Evolutionary conservation across 2,329 filamentous ascomycete species (phyloP).

Genomic region (Diaporthe aspalathi): DNA sequence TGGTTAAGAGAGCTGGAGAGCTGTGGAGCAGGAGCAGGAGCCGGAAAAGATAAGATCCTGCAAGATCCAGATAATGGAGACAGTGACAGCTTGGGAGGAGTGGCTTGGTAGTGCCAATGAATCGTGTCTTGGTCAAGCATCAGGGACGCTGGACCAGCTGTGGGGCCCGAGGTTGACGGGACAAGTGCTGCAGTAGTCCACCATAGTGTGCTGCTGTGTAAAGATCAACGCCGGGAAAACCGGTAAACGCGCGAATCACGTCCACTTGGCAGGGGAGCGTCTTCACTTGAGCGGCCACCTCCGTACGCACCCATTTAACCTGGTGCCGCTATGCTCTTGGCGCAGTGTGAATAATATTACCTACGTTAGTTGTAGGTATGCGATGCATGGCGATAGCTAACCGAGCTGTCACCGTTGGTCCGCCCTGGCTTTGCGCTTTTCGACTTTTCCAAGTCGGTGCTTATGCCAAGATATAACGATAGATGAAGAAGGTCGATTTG

Average conservation of each 20-base stretch:
- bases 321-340: constrained; percentile 3
- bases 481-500: constrained; percentile 4
- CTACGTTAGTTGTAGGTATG: no score
- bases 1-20: background rate
- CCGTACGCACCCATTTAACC: background rate
- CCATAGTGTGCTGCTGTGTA: background rate
- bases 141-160: background rate
- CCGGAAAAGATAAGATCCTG: constrained; percentile 10
- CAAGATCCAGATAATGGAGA: constrained; percentile 3
- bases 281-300: background rate
- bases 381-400: background rate
- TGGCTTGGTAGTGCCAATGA: background rate
- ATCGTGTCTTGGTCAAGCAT: background rate
- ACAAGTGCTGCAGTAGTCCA: background rate
- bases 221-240: background rate
- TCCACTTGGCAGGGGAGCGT: constrained; percentile 5
- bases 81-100: background rate
- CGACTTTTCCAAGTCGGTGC: background rate
- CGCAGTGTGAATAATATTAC: background rate
- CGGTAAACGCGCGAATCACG: constrained; percentile 14
- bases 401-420: background rate
- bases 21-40: background rate
- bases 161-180: constrained; percentile 11
- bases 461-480: background rate
- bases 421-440: background rate